Evolutionary conservation across 768 basidiomycete genomes (phyloP).

Genomic region (Gelatoporia subvermispora): DNA sequence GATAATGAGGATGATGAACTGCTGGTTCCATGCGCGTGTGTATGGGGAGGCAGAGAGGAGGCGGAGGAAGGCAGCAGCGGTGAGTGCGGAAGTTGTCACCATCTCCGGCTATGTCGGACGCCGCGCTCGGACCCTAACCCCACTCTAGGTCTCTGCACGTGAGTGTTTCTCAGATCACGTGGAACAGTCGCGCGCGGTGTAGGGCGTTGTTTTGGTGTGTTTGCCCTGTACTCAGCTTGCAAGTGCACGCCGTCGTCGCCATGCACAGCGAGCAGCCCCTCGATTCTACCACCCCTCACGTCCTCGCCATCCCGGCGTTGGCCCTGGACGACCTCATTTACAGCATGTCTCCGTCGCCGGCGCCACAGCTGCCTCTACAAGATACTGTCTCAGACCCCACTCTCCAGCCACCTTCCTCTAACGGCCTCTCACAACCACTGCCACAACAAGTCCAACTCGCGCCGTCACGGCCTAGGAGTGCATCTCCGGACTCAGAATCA

Average conservation of each 20-base stretch:
- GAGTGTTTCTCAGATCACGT: background rate
- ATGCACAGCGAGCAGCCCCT: background rate
- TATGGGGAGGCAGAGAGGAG: background rate
- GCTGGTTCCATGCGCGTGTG: background rate
- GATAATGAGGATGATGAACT: background rate
- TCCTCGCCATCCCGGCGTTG: background rate
- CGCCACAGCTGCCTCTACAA: slow-evolving; percentile 18
- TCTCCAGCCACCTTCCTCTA: background rate
- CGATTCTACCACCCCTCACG: background rate
- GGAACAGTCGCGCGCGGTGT: background rate
- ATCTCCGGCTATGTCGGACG: too few relatives aligned
- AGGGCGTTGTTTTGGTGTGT: background rate
- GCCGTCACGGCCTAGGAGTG: slow-evolving; percentile 10
- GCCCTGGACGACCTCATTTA: slow-evolving; percentile 42
- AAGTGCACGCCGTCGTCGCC: background rate
- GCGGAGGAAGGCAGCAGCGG: background rate
- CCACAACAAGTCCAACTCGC: background rate
- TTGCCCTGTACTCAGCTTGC: background rate
- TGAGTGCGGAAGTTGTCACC: background rate
- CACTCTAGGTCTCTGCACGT: slow-evolving; percentile 12
- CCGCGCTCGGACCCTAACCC: background rate
- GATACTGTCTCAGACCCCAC: background rate
- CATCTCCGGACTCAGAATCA: slow-evolving; percentile 27
- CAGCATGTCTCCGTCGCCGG: slow-evolving; percentile 47
- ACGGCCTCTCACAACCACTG: background rate